Evolutionary conservation across 768 basidiomycete species (phyloP).

Genomic region (Collybiopsis luxurians): DNA sequence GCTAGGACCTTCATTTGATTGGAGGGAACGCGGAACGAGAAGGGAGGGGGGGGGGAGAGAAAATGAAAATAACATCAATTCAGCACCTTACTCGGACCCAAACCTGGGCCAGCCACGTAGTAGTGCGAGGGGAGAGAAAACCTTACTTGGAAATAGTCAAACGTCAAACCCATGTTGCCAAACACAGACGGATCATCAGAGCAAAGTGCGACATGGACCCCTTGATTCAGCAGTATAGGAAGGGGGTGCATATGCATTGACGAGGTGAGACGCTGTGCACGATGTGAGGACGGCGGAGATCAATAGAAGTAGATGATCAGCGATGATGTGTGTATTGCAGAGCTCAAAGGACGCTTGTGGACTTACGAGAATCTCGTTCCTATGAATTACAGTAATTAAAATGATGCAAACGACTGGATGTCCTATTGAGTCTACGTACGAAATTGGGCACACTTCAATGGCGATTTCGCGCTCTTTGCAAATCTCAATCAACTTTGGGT

Average conservation of each 20-base stretch:
- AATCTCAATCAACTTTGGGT: slow-evolving; percentile 67
- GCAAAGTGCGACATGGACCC: slow-evolving; percentile 66
- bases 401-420: background rate
- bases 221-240: slow-evolving; percentile 68
- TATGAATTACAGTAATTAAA: too few relatives aligned
- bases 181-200: slow-evolving; percentile 80
- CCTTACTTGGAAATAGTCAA: slow-evolving; percentile 72
- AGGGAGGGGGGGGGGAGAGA: background rate
- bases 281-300: too few relatives aligned
- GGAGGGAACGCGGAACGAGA: background rate
- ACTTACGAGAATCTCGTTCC: slow-evolving; percentile 71
- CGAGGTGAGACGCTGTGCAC: slow-evolving; percentile 74
- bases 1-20: slow-evolving; percentile 49
- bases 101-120: too few relatives aligned
- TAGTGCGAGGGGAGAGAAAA: background rate
- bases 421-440: slow-evolving; percentile 42
- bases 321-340: background rate
- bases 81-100: too few relatives aligned
- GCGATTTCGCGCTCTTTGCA: slow-evolving; percentile 64
- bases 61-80: too few relatives aligned
- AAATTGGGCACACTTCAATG: slow-evolving; percentile 79
- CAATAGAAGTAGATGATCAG: background rate
- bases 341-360: background rate
- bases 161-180: slow-evolving; percentile 75
- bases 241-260: slow-evolving; percentile 82